Conservation (phyloP, 805 yeast genomes). For the Grigorovia yakushimaensis region DNA sequence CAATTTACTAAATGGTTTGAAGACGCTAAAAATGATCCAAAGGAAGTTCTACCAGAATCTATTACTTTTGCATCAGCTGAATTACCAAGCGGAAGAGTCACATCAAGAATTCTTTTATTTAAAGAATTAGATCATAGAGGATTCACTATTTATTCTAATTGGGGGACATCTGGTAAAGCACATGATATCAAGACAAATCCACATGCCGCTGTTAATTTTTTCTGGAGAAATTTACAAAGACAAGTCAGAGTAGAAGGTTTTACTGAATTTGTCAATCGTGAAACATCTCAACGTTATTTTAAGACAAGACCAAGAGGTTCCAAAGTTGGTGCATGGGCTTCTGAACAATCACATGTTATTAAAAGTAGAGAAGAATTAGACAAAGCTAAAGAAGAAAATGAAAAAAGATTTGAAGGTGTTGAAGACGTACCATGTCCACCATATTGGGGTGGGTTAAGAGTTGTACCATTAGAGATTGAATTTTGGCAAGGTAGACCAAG, state of each 20-base stretch:
- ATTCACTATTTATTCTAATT: slow-evolving; percentile 81
- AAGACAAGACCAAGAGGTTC: slow-evolving; percentile 87
- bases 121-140: slow-evolving; percentile 85
- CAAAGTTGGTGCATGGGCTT: slow-evolving; percentile 93
- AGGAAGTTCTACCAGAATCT: slow-evolving; percentile 68
- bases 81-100: slow-evolving; percentile 83
- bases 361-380: slow-evolving; percentile 56
- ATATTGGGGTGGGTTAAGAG: slow-evolving; percentile 89
- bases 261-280: slow-evolving; percentile 62
- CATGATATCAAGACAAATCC: slow-evolving; percentile 62
- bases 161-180: slow-evolving; percentile 80
- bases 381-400: slow-evolving; percentile 35
- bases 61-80: slow-evolving; percentile 81
- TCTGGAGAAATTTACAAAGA: slow-evolving; percentile 86
- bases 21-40: slow-evolving; percentile 48
- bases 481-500: slow-evolving; percentile 96
- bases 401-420: slow-evolving; percentile 47
- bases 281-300: slow-evolving; percentile 69
- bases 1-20: slow-evolving; percentile 83
- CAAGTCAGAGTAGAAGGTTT: slow-evolving; percentile 89
- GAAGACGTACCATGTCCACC: slow-evolving; percentile 82
- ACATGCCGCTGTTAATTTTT: slow-evolving; percentile 74
- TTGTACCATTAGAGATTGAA: slow-evolving; percentile 83
- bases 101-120: slow-evolving; percentile 73
- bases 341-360: slow-evolving; percentile 70